A percentile compares a stretch with the other conserved stretches of the same genome.
These are phyloP conservation scores for Basidiobolus heterosporus DNA, from an alignment of 371 early-diverging fungal species.

Conservation along the genomic window DNA sequence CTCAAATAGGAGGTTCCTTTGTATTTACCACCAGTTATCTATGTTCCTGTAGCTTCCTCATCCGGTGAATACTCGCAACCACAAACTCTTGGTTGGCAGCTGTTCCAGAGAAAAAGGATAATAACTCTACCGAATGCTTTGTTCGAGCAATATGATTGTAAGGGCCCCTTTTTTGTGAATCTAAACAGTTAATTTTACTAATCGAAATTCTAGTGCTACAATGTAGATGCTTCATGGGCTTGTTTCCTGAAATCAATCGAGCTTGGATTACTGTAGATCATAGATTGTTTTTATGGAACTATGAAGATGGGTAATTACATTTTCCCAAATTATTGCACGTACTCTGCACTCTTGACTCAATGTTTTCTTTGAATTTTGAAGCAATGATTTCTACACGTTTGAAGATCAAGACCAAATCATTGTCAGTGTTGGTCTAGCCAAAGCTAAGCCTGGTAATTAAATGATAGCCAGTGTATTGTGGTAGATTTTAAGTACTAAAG, in stretches of 20 bases:
- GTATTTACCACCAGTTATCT: not conserved
- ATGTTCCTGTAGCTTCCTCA: constrained; percentile 1
- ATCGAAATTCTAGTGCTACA: constrained; percentile 25
- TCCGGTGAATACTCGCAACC: constrained; percentile 2
- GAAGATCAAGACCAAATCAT: constrained; percentile 76
- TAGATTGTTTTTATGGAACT: constrained; percentile 77
- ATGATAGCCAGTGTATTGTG: not conserved
- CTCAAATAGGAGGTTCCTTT: constrained; percentile 13
- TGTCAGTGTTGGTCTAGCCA: constrained; percentile 58
- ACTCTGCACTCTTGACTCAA: not conserved
- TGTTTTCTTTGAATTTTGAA: constrained; percentile 8
- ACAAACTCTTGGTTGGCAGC: constrained; percentile 16
- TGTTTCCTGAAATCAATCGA: constrained; percentile 72
- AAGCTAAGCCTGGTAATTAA: constrained; percentile 37
- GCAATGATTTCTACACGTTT: constrained; percentile 42
- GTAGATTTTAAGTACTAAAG: not conserved
- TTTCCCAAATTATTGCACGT: not conserved
- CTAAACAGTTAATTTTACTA: not conserved
- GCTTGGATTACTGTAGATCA: constrained; percentile 83
- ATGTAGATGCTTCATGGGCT: constrained; percentile 65
- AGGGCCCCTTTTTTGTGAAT: constrained; percentile 5
- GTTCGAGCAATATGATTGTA: constrained; percentile 51
- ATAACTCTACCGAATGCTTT: constrained; percentile 47
- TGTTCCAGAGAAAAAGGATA: constrained; percentile 25
- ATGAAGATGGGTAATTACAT: constrained; percentile 30